Evolutionary conservation across 352 stramenopile genomes (phyloP), one percentile per base, ranked within the genome.

Genomic region (Pythium sp.): DNA sequence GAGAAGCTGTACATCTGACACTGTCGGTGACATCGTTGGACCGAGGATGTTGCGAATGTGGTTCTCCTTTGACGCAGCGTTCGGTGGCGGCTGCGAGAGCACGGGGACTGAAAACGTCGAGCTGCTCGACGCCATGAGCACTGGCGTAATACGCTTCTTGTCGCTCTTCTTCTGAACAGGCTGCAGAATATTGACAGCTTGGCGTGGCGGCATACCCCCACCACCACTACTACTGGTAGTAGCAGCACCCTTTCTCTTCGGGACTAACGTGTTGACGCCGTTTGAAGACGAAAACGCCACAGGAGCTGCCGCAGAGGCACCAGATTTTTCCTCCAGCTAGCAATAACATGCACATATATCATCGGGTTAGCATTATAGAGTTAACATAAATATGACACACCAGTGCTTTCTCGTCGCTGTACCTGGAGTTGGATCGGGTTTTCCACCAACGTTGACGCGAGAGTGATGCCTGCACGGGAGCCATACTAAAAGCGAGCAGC

Each of bases 371-470:
- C 18, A 64, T 36, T 47, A 11, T 15, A 7, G 14, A 49, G 9
- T 49, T 38, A 38, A 12, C 15, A n/a, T 49, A 49, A 43, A n/a
- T 49, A 49, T 6, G 41, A 49, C 8, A 15, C 2, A 20, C 15
- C 36, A 49, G 41, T 49, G 15, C 18, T 49, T 18, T 51, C 7
- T 24, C 20, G 6, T 60, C 3, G 30, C 28, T 8, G 24, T 74
- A 91, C 81, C 80, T 91, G 78, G 34, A 94, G 70, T 65, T 95
- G 86, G 49, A 93, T 78, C 0, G 88, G 84, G 67, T 93, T 92
- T 65, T 94, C 88, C 8, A 89, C 81, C 43, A 95, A 72, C 15
- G 83, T 94, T 12, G 83, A 93, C 32, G 84, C 82, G 34, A 92
- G 78, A 5, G 88, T 95, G 47, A 92, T 89, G 3, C 88, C 88